Evolutionary conservation across 805 yeast species (phyloP).

Genomic region (Wickerhamiella brachini): DNA sequence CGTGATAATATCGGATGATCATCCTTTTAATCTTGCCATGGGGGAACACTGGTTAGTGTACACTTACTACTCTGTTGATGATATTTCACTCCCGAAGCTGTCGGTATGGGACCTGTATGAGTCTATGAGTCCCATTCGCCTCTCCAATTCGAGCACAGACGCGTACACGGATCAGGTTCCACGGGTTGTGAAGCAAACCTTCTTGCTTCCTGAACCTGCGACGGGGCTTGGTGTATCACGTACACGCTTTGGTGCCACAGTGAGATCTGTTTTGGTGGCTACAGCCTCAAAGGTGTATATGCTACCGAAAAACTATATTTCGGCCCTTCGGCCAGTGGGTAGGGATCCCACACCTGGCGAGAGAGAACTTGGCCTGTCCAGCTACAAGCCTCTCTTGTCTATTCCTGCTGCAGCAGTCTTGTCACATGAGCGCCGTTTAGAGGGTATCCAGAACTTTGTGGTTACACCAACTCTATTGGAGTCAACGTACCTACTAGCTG

Average conservation of each 20-base stretch:
- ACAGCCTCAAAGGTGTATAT: slow-evolving; percentile 47
- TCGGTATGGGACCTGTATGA: slow-evolving; percentile 71
- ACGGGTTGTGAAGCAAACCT: slow-evolving; percentile 41
- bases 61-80: slow-evolving; percentile 39
- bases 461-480: slow-evolving; percentile 58
- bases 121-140: slow-evolving; percentile 38
- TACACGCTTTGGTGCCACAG: slow-evolving; percentile 54
- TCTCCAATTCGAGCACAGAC: slow-evolving; percentile 19
- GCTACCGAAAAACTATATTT: slow-evolving; percentile 57
- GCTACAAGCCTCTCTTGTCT: slow-evolving; percentile 25
- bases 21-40: slow-evolving; percentile 37
- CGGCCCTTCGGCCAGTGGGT: slow-evolving; percentile 54
- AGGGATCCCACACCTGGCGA: neutral
- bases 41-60: slow-evolving; percentile 81
- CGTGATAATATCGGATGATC: slow-evolving; percentile 29
- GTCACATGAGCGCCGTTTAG: slow-evolving; percentile 37
- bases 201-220: slow-evolving; percentile 46
- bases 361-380: neutral
- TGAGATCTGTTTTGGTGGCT: slow-evolving; percentile 48
- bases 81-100: slow-evolving; percentile 41
- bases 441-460: slow-evolving; percentile 25
- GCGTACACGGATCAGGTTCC: slow-evolving; percentile 32
- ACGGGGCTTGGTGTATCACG: slow-evolving; percentile 36
- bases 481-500: slow-evolving; percentile 56
- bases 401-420: slow-evolving; percentile 48